These are phyloP conservation scores for Cymodocea nodosa DNA, from an alignment of 116 monocot species.

Conservation along the genomic window DNA sequence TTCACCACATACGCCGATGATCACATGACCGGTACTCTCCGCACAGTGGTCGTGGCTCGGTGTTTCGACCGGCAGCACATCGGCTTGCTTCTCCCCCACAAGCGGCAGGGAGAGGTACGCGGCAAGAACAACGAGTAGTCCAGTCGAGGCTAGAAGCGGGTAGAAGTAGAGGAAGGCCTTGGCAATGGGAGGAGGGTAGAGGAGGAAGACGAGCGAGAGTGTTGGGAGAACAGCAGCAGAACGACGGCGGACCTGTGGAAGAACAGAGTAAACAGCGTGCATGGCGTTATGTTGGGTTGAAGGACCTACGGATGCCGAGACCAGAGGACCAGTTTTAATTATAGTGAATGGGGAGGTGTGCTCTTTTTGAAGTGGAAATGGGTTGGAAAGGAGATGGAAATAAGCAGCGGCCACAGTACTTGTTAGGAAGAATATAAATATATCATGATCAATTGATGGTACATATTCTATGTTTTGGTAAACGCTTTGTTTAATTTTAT, in stretches of 20 bases:
- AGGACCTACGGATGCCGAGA: no score
- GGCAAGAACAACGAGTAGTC: not conserved
- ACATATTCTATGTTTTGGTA: no score
- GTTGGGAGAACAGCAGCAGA: not conserved
- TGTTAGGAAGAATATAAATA: not conserved
- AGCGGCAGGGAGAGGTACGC: not conserved
- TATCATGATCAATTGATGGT: not conserved
- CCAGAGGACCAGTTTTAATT: not conserved
- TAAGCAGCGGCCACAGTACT: not conserved
- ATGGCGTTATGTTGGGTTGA: not conserved
- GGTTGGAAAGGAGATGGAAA: slow-evolving; percentile 1
- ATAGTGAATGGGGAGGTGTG: not conserved
- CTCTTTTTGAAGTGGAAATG: not conserved
- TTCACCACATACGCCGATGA: not conserved
- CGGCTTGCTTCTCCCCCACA: not conserved
- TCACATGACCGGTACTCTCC: not conserved
- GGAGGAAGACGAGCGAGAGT: not conserved
- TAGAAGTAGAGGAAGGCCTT: not conserved
- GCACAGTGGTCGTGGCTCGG: not conserved
- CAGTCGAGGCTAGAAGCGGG: not conserved
- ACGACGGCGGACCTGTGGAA: not conserved
- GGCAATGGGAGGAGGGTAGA: not conserved
- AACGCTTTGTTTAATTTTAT: no score
- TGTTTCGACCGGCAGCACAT: not conserved
- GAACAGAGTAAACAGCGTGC: not conserved